Base-by-base conservation (phyloP, 805 yeast genomes). In the Schwanniomyces occidentalis region DNA sequence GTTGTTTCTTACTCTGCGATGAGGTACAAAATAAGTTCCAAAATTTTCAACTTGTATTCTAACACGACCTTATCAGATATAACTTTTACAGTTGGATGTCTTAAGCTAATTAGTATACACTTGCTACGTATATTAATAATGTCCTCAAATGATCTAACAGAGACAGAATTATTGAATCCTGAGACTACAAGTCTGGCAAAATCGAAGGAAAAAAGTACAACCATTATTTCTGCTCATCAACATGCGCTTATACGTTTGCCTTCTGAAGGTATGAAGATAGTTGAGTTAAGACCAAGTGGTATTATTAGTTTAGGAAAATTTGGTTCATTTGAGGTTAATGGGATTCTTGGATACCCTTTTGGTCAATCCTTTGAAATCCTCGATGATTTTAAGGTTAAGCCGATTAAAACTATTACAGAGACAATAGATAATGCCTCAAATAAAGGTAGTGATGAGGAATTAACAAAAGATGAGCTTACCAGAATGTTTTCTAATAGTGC, bases 351-450 rank as follows among this genome's bases (percentile, higher is more conserved):
- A 3, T 81, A 71, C 49, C 84, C 89, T 5, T 85, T 76, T 51
- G 99, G 98, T 1, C 91, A 86, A 46, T 78, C 95, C 1, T 93
- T 90, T 62, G 97, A 91, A 52, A 83, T 91, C 27, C 52, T 71
- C 18, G 86, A 79, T 27, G 79, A 76, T 40, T 65, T 65, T 22
- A 50, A 55, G 18, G 77, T 78, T 8, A 61, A 58, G 26, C 80
- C 84, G 3, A 71, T 80, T 24, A 58, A 62, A 38, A 61, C 72
- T 30, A 52, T 67, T 39, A 53, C 63, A 4, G 58, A 51, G 33
- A 56, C 51, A 30, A 50, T 46, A 7, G 61, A 44, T 12, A 65
- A 55, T n/a, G 41, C 35, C 2, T 61, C 52, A 8, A 63, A 55
- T 16, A 65, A 55, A n/a, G 58, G 48, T 4, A 64, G 56, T 22